Percentiles rank a stretch among this genome's conserved stretches.
Conservation (phyloP, 1,284 basidiomycete species). For the Ganoderma resinaceum region DNA sequence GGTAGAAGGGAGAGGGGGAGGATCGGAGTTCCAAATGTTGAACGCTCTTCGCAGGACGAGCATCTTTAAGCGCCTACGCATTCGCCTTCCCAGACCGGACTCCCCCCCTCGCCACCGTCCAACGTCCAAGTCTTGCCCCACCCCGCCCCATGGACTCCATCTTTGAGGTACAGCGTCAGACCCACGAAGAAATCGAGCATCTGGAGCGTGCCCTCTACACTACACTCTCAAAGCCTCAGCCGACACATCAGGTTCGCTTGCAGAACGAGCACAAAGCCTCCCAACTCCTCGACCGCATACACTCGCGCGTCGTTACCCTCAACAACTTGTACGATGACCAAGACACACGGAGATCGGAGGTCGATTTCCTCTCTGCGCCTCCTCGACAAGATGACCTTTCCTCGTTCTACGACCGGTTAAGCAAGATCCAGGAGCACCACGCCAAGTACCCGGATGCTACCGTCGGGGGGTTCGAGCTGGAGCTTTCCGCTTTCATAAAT, state of each 20-base stretch:
- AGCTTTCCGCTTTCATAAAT: slow-evolving; percentile 81
- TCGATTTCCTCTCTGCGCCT: slow-evolving; percentile 65
- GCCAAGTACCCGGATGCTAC: slow-evolving; percentile 91
- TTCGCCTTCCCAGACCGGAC: slow-evolving; percentile 7
- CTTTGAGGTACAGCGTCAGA: slow-evolving; percentile 91
- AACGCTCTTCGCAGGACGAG: slow-evolving; percentile 19
- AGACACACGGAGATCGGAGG: slow-evolving; percentile 66
- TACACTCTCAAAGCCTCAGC: slow-evolving; percentile 68
- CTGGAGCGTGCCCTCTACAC: slow-evolving; percentile 81
- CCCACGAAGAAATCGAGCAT: slow-evolving; percentile 95
- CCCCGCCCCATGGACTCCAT: slow-evolving; percentile 80
- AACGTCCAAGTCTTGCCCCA: no score
- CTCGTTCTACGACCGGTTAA: slow-evolving; percentile 95
- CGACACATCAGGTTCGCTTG: slow-evolving; percentile 70
- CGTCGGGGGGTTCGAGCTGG: slow-evolving; percentile 80
- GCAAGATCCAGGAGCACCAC: slow-evolving; percentile 95
- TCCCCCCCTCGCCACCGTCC: slow-evolving; percentile 16
- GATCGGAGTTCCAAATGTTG: slow-evolving; percentile 63
- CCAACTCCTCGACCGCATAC: slow-evolving; percentile 85
- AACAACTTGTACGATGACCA: slow-evolving; percentile 80
- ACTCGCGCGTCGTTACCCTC: slow-evolving; percentile 71
- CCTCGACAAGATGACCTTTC: slow-evolving; percentile 77
- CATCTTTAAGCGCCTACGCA: slow-evolving; percentile 20
- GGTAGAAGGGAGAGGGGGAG: slow-evolving; percentile 44
- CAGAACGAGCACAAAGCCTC: slow-evolving; percentile 89